Conservation (phyloP, 192 early-diverging fungal genomes). For the Backusella mclennaniae region DNA sequence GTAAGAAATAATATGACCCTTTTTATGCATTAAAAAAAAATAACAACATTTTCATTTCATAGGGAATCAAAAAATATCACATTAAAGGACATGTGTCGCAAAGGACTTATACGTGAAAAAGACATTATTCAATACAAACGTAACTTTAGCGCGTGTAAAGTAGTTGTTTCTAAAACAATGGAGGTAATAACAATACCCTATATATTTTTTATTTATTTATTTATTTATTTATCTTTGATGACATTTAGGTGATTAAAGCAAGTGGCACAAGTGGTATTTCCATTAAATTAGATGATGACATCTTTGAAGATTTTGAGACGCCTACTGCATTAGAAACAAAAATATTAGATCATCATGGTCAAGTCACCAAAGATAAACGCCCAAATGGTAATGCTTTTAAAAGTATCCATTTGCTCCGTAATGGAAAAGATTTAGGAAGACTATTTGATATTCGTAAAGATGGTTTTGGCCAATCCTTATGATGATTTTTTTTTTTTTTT, state of each 20-base stretch:
- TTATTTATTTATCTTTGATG: neutral
- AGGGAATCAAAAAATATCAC: conserved; percentile 41
- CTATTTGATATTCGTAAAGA: conserved; percentile 44
- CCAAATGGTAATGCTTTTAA: conserved; percentile 50
- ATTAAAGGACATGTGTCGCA: conserved; percentile 40
- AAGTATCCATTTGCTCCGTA: conserved; percentile 34
- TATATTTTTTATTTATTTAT: neutral
- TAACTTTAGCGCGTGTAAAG: conserved; percentile 42
- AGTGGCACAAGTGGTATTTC: conserved; percentile 28
- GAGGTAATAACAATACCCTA: conserved; percentile 17
- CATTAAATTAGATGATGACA: conserved; percentile 30
- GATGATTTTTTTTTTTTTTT: neutral
- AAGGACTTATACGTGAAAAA: conserved; percentile 34
- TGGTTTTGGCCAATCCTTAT: conserved; percentile 14
- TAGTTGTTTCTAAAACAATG: conserved; percentile 36
- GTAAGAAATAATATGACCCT: conserved; percentile 11
- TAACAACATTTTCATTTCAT: neutral
- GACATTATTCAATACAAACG: conserved; percentile 39
- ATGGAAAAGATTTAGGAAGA: conserved; percentile 34
- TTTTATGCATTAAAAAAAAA: neutral
- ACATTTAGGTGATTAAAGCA: conserved; percentile 32
- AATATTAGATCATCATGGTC: conserved; percentile 40
- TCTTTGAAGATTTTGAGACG: conserved; percentile 41
- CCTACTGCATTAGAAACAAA: conserved; percentile 45
- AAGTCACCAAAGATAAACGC: conserved; percentile 36